Conservation (phyloP, 2,329 filamentous ascomycete species). For the Fusarium guadeloupense region DNA sequence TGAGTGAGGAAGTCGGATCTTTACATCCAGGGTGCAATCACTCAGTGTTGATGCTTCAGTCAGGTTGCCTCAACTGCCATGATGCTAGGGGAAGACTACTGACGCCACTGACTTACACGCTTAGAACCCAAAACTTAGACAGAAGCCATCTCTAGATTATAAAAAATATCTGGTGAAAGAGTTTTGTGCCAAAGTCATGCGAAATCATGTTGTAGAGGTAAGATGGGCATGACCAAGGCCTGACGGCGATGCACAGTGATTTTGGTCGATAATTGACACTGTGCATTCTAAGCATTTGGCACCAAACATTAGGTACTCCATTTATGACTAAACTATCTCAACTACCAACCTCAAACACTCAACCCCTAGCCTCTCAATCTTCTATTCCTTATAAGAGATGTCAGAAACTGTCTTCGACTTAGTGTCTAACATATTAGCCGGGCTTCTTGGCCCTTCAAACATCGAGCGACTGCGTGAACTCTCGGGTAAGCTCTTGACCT, state of each 20-base stretch:
- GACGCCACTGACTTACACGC: background rate
- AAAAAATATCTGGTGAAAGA: no score
- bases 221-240: no score
- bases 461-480: conserved; percentile 11
- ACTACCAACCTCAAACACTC: background rate
- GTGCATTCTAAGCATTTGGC: background rate
- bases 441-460: conserved; percentile 25
- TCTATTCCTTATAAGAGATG: background rate
- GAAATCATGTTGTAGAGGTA: no score
- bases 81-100: background rate
- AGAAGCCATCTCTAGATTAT: no score
- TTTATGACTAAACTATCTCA: background rate
- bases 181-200: no score
- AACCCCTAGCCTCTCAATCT: background rate
- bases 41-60: background rate
- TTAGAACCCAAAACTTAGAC: background rate
- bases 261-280: background rate
- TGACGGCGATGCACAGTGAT: no score
- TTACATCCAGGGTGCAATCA: no score
- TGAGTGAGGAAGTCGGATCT: background rate
- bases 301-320: no score
- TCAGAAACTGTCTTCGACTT: background rate
- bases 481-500: conserved; percentile 10
- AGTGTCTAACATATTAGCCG: background rate
- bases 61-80: background rate